Evolutionary conservation across 352 stramenopile species (phyloP), one percentile per base, ranked within the genome.

Genomic region (Pythium utonaiense): DNA sequence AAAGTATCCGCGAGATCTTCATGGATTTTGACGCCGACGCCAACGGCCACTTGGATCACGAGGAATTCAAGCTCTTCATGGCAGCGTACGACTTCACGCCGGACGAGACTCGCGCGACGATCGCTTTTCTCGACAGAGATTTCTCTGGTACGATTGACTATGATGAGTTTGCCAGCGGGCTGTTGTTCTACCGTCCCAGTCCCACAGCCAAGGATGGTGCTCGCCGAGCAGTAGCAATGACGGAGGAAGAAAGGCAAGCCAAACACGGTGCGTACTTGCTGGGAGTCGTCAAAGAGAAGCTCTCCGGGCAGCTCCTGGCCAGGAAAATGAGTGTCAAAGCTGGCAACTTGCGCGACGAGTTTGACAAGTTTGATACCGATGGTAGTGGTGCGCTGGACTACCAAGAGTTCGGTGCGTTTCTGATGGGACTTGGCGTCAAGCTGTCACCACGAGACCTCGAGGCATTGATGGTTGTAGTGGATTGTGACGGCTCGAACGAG

Each of bases 1-100:
- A 90, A 61, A 86, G 70, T 19, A 90, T 90, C 31, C 76, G 80
- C 27, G 78, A 90, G 53, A 67, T 90, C 6, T 88, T 88, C 22
- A 70, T 86, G 57, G 77, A 90, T 51, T 88, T 85, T 56, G 78
- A 90, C 45, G 27, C 55, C 6, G 78, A 90, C 49, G 70, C 65
- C 8, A 90, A 80, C 34, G 80, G 78, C 0, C 71, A 71, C 22
- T 69, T 90, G 14, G 80, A 90, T 57, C 73, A 90, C 53, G 71
- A 70, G 41, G 80, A 90, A 60, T 90, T 90, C 57, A 74, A 74
- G 28, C 64, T 56, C n/a, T 88, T 90, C 53, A 88, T 90, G 80
- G 57, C 62, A 10, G 74, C 78, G 33, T 83, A 90, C 67, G 66
- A 70, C 12, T 88, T 88, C 52, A 67, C 68, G 3, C 33, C 56